phyloP scores from a whole-genome alignment of 1,284 basidiomycete species.

The Apiotrichum porosum region DNA sequence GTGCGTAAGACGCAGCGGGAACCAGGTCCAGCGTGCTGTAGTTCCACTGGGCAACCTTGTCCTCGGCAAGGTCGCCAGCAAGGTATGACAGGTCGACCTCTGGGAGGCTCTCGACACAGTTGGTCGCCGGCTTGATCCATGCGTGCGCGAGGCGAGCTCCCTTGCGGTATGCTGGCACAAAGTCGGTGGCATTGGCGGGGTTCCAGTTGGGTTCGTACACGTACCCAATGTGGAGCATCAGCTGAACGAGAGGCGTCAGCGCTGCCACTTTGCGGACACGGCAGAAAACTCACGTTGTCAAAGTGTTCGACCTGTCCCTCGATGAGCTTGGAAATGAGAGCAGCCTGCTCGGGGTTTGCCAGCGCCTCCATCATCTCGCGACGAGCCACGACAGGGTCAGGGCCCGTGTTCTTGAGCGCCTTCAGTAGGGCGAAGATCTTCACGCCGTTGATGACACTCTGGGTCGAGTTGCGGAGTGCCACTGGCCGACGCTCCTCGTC shows the following conservation, averaged over 20 bases:
- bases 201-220: constrained; percentile 19
- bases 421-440: constrained; percentile 25
- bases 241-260: too few species aligned
- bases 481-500: constrained; percentile 24
- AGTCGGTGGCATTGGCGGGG: constrained; percentile 10
- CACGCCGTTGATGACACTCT: constrained; percentile 19
- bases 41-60: constrained; percentile 11
- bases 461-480: constrained; percentile 19
- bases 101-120: neutral
- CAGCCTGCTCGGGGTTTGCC: constrained; percentile 12
- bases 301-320: constrained; percentile 23
- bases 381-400: constrained; percentile 10
- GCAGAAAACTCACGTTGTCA: constrained; percentile 15
- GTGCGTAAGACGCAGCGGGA: constrained; percentile 4
- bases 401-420: constrained; percentile 15
- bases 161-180: constrained; percentile 13
- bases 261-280: neutral
- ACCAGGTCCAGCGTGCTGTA: constrained; percentile 19
- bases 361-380: constrained; percentile 15
- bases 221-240: constrained; percentile 23
- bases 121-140: constrained; percentile 11
- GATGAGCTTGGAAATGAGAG: constrained; percentile 12
- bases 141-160: constrained; percentile 20
- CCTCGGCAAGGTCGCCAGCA: constrained; percentile 6
- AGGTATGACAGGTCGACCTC: constrained; percentile 19